A percentile compares a stretch with the other conserved stretches of the same genome.
These are phyloP conservation scores for Diaporthe citriasiana DNA, from an alignment of 2,329 filamentous ascomycete species.

Conservation along the genomic window DNA sequence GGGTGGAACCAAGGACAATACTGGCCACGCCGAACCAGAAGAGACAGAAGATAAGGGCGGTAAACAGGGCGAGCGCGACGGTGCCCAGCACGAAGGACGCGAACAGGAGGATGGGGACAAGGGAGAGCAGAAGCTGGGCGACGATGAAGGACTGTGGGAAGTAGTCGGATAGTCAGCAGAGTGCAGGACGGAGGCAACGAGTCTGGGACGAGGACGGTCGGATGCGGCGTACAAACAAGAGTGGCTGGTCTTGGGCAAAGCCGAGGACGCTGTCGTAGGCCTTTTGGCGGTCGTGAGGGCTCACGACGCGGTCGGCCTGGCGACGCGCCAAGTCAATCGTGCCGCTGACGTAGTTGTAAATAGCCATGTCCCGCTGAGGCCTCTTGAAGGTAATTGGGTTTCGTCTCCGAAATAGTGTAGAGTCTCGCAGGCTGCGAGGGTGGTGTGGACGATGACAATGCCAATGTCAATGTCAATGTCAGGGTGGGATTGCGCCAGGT, in stretches of 20 bases:
- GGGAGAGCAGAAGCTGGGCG: slow-evolving; percentile 74
- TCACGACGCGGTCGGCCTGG: slow-evolving; percentile 66
- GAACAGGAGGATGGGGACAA: slow-evolving; percentile 79
- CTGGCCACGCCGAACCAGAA: slow-evolving; percentile 78
- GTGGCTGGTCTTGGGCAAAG: slow-evolving; percentile 75
- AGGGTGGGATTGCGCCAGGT: neutral
- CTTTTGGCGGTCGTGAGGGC: slow-evolving; percentile 71
- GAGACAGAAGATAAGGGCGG: slow-evolving; percentile 74
- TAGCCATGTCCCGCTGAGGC: slow-evolving; percentile 42
- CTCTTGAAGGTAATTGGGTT: neutral
- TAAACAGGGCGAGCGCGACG: slow-evolving; percentile 72
- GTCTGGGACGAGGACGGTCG: neutral
- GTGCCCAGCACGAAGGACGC: slow-evolving; percentile 74
- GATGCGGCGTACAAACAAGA: slow-evolving; percentile 73
- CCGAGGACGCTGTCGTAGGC: slow-evolving; percentile 65
- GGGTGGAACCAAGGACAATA: slow-evolving; percentile 75
- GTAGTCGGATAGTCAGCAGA: neutral
- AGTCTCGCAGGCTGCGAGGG: neutral
- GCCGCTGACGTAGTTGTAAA: slow-evolving; percentile 53
- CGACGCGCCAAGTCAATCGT: slow-evolving; percentile 58
- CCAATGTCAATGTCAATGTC: neutral
- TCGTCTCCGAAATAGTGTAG: neutral
- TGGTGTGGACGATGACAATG: neutral
- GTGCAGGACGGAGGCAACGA: neutral
- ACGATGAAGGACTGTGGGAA: slow-evolving; percentile 74